Conservation (phyloP, 2,329 filamentous ascomycete species). For the Ciborinia camelliae region DNA sequence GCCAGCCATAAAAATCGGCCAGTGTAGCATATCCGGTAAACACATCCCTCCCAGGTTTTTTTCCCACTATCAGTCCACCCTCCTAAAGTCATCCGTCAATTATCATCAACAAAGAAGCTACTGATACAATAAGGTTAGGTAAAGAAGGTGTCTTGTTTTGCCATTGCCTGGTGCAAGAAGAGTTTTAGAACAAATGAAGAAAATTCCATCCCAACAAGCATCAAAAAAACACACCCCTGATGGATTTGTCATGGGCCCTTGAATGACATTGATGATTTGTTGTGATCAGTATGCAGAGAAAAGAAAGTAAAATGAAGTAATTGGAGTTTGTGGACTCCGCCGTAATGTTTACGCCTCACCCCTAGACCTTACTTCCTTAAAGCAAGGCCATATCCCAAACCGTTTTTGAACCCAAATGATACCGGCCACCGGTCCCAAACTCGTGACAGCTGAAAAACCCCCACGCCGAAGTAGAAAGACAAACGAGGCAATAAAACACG, state of each 20-base stretch:
- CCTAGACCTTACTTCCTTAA: slow-evolving; percentile 8
- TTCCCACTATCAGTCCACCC: neutral
- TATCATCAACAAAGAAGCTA: slow-evolving; percentile 15
- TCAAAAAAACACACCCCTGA: neutral
- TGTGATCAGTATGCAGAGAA: slow-evolving; percentile 2
- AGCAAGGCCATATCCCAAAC: slow-evolving; percentile 25
- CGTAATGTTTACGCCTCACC: slow-evolving; percentile 17
- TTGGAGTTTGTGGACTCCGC: slow-evolving; percentile 13
- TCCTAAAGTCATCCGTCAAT: slow-evolving; percentile 5
- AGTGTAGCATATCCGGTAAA: neutral
- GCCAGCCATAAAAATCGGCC: neutral
- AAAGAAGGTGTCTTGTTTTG: neutral
- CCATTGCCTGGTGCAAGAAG: slow-evolving; percentile 13
- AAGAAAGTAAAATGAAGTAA: slow-evolving; percentile 4
- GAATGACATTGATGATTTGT: neutral
- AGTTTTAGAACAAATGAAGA: neutral
- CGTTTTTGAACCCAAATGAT: slow-evolving; percentile 29
- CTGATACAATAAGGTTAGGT: slow-evolving; percentile 11
- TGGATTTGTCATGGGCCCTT: neutral
- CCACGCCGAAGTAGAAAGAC: slow-evolving; percentile 29
- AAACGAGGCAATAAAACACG: slow-evolving; percentile 25
- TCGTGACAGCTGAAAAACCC: slow-evolving; percentile 26
- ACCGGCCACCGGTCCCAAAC: slow-evolving; percentile 20
- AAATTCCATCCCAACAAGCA: neutral
- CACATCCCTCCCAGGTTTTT: neutral